Percentiles rank a stretch among this genome's conserved stretches.
Conservation (phyloP, 495 filamentous ascomycete species). For the Aspergillus bridgeri region DNA sequence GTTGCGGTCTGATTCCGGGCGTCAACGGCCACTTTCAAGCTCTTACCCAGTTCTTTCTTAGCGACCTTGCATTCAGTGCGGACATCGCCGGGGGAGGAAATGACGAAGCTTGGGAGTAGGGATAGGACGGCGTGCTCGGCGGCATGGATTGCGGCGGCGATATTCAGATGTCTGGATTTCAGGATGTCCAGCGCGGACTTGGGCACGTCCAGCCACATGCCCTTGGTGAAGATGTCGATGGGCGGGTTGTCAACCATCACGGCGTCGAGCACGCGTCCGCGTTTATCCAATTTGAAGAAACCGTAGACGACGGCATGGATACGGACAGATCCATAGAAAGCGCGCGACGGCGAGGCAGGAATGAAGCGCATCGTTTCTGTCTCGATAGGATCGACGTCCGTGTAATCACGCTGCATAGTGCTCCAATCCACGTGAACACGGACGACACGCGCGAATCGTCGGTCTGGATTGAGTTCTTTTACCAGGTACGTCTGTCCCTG, state of each 20-base stretch:
- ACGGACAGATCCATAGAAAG: constrained; percentile 80
- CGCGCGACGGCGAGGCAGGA: constrained; percentile 43
- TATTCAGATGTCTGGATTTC: constrained; percentile 63
- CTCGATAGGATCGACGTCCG: constrained; percentile 89
- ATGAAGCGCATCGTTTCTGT: constrained; percentile 79
- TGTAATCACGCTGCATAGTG: constrained; percentile 89
- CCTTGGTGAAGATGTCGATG: constrained; percentile 76
- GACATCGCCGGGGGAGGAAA: constrained; percentile 82
- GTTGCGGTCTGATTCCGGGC: background rate
- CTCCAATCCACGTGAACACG: constrained; percentile 94
- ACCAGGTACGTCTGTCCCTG: constrained; percentile 91
- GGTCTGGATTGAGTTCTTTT: constrained; percentile 78
- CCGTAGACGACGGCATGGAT: constrained; percentile 87
- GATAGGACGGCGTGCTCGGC: constrained; percentile 88
- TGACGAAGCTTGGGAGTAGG: constrained; percentile 84
- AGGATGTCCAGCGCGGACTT: constrained; percentile 75
- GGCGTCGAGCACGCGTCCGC: constrained; percentile 81
- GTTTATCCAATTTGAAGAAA: constrained; percentile 90
- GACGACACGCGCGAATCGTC: constrained; percentile 67
- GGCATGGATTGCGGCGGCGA: constrained; percentile 89
- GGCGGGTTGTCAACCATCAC: constrained; percentile 92
- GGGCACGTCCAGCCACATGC: constrained; percentile 96
- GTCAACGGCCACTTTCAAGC: constrained; percentile 29
- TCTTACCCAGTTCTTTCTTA: constrained; percentile 53
- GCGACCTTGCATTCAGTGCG: constrained; percentile 95